phyloP scores from a whole-genome alignment of 192 early-diverging fungal species.

The Rhizophlyctis rosea region DNA sequence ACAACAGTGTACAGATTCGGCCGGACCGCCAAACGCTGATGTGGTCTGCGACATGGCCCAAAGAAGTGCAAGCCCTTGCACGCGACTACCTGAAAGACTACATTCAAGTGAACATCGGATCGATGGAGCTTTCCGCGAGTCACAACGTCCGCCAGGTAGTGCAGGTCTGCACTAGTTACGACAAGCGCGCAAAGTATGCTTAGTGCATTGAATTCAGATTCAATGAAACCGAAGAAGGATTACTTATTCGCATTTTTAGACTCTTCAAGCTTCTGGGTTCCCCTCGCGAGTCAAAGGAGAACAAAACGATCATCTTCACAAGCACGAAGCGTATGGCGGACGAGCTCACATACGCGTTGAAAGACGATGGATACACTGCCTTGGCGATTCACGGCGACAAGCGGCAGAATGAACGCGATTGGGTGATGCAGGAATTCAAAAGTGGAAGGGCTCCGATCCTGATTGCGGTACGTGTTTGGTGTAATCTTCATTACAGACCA shows the following conservation, averaged over 20 bases:
- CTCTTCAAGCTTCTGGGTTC: slow-evolving; percentile 33
- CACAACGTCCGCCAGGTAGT: slow-evolving; percentile 87
- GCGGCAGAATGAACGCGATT: slow-evolving; percentile 92
- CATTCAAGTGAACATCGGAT: slow-evolving; percentile 96
- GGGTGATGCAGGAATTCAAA: slow-evolving; percentile 93
- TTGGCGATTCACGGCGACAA: slow-evolving; percentile 95
- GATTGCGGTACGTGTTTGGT: no score
- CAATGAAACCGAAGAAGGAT: neutral
- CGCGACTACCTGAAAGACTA: slow-evolving; percentile 84
- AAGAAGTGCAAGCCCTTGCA: slow-evolving; percentile 89
- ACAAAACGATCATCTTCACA: slow-evolving; percentile 45
- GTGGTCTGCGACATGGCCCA: slow-evolving; percentile 99
- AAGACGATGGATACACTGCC: slow-evolving; percentile 85
- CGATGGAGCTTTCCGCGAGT: slow-evolving; percentile 81
- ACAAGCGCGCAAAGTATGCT: slow-evolving; percentile 73
- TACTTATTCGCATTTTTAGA: slow-evolving; percentile 22
- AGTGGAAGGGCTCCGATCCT: slow-evolving; percentile 81
- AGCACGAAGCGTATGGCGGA: slow-evolving; percentile 54
- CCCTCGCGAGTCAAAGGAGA: neutral
- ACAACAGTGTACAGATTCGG: slow-evolving; percentile 53
- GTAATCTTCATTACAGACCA: no score
- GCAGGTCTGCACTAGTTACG: slow-evolving; percentile 77
- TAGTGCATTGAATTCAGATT: neutral
- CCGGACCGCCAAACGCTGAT: slow-evolving; percentile 96
- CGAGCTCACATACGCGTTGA: slow-evolving; percentile 75